Evolutionary conservation across 2,329 filamentous ascomycete genomes (phyloP).

Genomic region (Aspergillus ochraceus): DNA sequence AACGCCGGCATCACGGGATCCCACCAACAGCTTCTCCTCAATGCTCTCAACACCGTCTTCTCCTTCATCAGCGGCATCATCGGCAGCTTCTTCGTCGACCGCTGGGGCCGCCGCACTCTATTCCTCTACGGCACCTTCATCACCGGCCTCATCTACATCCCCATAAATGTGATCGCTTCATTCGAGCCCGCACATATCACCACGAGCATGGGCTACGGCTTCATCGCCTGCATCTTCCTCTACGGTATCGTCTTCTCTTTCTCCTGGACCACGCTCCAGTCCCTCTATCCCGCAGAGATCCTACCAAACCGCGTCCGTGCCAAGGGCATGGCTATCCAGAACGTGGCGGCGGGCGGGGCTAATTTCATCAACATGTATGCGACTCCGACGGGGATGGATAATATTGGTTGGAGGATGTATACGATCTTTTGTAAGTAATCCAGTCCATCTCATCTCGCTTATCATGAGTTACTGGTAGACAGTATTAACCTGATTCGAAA

Average conservation of each 20-base stretch:
- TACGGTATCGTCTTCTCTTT: slow-evolving; percentile 8
- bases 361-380: slow-evolving; percentile 12
- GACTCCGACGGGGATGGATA: slow-evolving; percentile 6
- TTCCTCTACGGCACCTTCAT: slow-evolving; percentile 11
- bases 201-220: slow-evolving; percentile 10
- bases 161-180: slow-evolving; percentile 9
- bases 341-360: slow-evolving; percentile 1
- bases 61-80: slow-evolving; percentile 7
- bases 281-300: slow-evolving; percentile 9
- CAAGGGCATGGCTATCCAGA: slow-evolving; percentile 10
- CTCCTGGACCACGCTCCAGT: slow-evolving; percentile 10
- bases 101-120: slow-evolving; percentile 9
- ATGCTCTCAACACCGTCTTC: slow-evolving; percentile 9
- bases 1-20: slow-evolving; percentile 7
- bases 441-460: background rate
- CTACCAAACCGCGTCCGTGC: slow-evolving; percentile 7
- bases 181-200: background rate
- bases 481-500: background rate
- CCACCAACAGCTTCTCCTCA: slow-evolving; percentile 8
- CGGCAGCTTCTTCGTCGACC: slow-evolving; percentile 10
- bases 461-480: background rate
- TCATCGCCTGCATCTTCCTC: slow-evolving; percentile 10
- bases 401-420: slow-evolving; percentile 11
- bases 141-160: slow-evolving; percentile 10
- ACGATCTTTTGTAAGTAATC: slow-evolving; percentile 5